Percentiles rank a stretch among this genome's conserved stretches.
Conservation (phyloP, 306 rosid species). For the Pachyrhizus erosus region DNA sequence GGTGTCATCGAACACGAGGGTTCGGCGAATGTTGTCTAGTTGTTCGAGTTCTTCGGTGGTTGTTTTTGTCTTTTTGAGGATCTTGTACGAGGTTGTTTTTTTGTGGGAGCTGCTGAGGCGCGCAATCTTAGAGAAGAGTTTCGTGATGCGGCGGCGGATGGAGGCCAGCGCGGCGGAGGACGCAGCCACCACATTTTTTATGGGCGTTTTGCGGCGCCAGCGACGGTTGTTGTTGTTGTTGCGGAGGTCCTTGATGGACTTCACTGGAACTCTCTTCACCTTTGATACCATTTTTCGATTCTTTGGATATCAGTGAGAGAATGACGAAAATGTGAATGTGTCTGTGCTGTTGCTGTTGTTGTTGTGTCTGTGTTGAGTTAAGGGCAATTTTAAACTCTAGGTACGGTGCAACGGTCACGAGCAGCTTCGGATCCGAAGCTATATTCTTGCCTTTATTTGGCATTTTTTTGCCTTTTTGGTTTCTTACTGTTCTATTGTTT, state of each 20-base stretch:
- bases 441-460: not conserved
- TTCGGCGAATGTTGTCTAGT: conserved; percentile 35
- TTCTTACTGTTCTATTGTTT: not conserved
- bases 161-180: conserved; percentile 66
- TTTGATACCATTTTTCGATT: conserved; percentile 70
- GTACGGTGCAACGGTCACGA: conserved; percentile 82
- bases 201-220: conserved; percentile 64
- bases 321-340: not conserved
- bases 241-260: conserved; percentile 59
- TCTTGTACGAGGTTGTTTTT: conserved; percentile 53
- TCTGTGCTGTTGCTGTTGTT: not conserved
- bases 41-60: not conserved
- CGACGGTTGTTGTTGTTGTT: conserved; percentile 55
- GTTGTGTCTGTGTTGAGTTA: not conserved
- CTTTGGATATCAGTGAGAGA: not conserved
- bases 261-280: conserved; percentile 62
- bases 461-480: not conserved
- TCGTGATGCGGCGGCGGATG: conserved; percentile 78
- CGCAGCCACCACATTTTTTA: conserved; percentile 54
- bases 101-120: conserved; percentile 52
- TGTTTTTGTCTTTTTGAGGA: conserved; percentile 56
- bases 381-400: conserved; percentile 52
- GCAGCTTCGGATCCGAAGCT: conserved; percentile 75
- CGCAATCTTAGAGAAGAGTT: conserved; percentile 69
- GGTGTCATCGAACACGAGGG: conserved; percentile 54